A percentile compares a stretch with the other conserved stretches of the same genome.
Evolutionary conservation across 1,284 basidiomycete genomes (phyloP).

Genomic region (Lentinula novae-zelandiae): DNA sequence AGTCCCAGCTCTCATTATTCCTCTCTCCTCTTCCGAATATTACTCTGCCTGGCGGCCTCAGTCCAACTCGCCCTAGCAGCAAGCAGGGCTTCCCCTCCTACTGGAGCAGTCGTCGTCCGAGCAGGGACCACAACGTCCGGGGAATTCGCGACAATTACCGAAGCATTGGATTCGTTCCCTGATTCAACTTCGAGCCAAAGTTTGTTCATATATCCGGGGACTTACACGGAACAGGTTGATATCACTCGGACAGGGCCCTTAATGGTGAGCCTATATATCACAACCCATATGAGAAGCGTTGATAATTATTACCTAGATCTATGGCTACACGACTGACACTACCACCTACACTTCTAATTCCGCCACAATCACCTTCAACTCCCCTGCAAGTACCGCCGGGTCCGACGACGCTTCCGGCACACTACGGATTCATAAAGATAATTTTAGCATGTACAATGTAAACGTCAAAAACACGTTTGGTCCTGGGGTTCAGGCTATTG

Average conservation of each 20-base stretch:
- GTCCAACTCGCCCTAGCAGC: constrained; percentile 23
- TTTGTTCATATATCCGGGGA: constrained; percentile 55
- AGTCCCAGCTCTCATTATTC: too few species aligned
- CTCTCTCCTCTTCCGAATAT: too few species aligned
- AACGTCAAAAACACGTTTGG: constrained; percentile 54
- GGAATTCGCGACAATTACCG: constrained; percentile 39
- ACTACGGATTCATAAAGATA: constrained; percentile 46
- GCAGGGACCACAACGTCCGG: constrained; percentile 36
- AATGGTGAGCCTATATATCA: constrained; percentile 27
- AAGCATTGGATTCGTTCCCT: constrained; percentile 40
- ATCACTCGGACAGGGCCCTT: constrained; percentile 44
- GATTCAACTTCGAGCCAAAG: constrained; percentile 35
- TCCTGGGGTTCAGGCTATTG: constrained; percentile 48
- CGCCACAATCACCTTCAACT: constrained; percentile 35
- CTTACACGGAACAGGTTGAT: constrained; percentile 49
- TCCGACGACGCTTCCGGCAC: constrained; percentile 55
- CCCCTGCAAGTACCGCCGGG: constrained; percentile 27
- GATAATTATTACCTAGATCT: constrained; percentile 32
- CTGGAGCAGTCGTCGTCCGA: constrained; percentile 42
- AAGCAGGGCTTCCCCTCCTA: constrained; percentile 40
- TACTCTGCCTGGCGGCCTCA: too few species aligned
- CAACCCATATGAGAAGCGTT: neutral
- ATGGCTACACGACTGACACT: constrained; percentile 41
- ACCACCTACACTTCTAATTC: constrained; percentile 33
- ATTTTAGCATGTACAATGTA: constrained; percentile 54